Base-by-base conservation (phyloP, 2,329 filamentous ascomycete species). In the Apiospora koreana region DNA sequence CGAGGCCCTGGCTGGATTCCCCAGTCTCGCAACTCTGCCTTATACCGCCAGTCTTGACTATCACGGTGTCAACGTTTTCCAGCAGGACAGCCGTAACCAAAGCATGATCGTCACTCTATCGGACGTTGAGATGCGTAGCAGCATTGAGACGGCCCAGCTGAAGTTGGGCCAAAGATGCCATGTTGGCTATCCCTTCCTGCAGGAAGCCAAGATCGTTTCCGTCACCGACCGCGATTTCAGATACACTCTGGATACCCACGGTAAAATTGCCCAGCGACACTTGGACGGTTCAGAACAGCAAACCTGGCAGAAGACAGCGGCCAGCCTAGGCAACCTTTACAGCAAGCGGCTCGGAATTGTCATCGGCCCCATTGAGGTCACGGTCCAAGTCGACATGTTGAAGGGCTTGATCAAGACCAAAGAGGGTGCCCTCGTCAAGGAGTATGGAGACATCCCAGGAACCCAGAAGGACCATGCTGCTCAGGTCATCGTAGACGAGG, bases 151-250 rank as follows among this genome's bases (percentile, higher is more conserved):
- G 69, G 95, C 95, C 69, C 94, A 94, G 79, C 83, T 85, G 67
- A 95, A 94, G 78, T 87, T 99, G 62, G 95, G 95, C 62, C 89
- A 95, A 80, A 91, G 91, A 71, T 95, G 97, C 71, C 94, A 94
- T 79, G 93, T 98, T 72, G 95, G 95, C 46, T 99, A 97, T 77
- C 96, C 96, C 1, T 99, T 98, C 83, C 83, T 99, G 73, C 93
- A 97, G 76, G 97, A 99, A 82, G 96, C 94, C 68, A 95, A 95
- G 82, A 91, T 99, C 41, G 87, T 94, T 68, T 92, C 91, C 69
- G 93, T 98, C 1, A 95, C 94, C 0, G 96, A 99, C 79, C 95
- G 98, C 80, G 86, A 98, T 38, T 98, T 98, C 79, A 92, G 93
- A 76, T 99, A 98, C 78, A 86, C 91, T 23, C 84, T 96, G 45